Base-by-base conservation (phyloP, 805 yeast species). In the Debaryomyces maramus region DNA sequence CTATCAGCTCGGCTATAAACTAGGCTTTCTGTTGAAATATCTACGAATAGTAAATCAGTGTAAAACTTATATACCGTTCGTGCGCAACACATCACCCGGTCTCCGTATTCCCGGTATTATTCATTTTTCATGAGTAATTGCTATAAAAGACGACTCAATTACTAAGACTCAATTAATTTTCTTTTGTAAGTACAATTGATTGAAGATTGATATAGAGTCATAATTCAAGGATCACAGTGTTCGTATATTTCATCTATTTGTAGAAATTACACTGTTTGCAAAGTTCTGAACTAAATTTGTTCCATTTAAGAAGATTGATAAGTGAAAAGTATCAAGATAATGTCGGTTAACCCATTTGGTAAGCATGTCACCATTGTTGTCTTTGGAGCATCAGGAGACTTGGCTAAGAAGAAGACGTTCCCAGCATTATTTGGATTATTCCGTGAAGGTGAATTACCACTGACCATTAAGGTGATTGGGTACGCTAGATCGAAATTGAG, bases 341-440 rank as follows among this genome's bases (percentile, higher is more conserved):
- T 61, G 65, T 51, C 64, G 16, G 45, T 57, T 14, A 56, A 61
- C 41, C 36, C 73, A 43, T 85, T 85, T 61, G 81, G 77, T 44
- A 78, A 83, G 47, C 69, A 85, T 65, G 81, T 87, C 6, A 72
- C 80, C 31, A 74, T 90, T 53, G 87, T 83, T 19, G 95, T 90
- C 21, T 85, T 89, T 54, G 97, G 97, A 38, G 97, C 97, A 32
- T 86, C 95, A 16, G 97, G 97, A 38, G 97, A 90, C 63, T 73
- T 90, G 49, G 96, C 97, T 40, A 88, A 88, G 71, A 90, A 90
- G 81, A 90, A 90, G 70, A 90, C 97, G 2, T 88, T 87, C 67
- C 95, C 95, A 7, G 91, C 93, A 3, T 65, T 86, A 15, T 85
- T 85, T 53, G 95, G 93, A 8, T 72, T 86, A 27, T 61, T 34